Evolutionary conservation across 306 rosid genomes (phyloP).

Genomic region (Vachellia collinsii): DNA sequence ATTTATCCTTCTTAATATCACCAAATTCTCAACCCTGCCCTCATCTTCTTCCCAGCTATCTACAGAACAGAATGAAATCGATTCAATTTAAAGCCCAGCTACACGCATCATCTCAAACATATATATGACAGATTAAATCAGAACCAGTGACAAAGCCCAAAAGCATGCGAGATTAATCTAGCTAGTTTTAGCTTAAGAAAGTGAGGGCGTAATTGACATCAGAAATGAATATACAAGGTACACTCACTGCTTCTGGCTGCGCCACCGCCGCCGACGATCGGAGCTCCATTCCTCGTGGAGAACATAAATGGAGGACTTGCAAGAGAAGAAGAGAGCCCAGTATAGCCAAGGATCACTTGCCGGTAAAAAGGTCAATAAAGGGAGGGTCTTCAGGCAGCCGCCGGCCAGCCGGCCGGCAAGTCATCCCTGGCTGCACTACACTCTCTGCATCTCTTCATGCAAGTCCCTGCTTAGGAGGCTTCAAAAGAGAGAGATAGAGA

Average conservation of each 20-base stretch:
- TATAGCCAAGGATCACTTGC: constrained; percentile 55
- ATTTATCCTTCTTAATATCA: background rate
- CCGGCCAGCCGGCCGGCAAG: constrained; percentile 58
- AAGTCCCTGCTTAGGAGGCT: constrained; percentile 44
- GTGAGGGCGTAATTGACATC: background rate
- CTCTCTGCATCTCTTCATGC: constrained; percentile 46
- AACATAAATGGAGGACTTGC: constrained; percentile 19
- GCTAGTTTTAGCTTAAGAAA: background rate
- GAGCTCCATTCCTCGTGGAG: background rate
- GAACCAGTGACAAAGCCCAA: background rate
- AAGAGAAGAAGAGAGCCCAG: constrained; percentile 48
- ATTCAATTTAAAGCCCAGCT: background rate
- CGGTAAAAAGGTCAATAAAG: background rate
- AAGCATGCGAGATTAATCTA: background rate
- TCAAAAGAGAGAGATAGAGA: too few relatives aligned
- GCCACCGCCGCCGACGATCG: background rate
- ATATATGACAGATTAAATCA: background rate
- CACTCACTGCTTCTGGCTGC: background rate
- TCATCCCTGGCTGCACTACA: constrained; percentile 56
- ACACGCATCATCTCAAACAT: background rate
- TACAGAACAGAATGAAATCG: background rate
- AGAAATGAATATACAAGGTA: background rate
- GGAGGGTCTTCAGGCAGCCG: background rate
- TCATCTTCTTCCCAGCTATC: background rate
- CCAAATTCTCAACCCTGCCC: background rate